Conservation (phyloP, 768 basidiomycete genomes). For the Phanerochaete sordida region DNA sequence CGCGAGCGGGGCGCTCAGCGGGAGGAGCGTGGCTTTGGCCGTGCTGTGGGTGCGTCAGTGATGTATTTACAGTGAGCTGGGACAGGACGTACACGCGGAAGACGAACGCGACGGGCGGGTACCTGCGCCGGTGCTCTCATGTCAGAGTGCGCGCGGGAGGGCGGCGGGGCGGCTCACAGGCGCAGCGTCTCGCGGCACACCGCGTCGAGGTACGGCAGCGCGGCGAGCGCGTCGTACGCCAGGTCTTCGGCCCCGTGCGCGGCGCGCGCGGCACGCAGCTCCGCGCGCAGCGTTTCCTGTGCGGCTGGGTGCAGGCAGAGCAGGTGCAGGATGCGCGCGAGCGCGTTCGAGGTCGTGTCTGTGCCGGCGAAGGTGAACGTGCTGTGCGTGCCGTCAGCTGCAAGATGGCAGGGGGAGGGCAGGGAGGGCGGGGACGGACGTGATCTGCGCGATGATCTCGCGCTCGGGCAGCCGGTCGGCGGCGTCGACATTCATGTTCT, state of each 20-base stretch:
- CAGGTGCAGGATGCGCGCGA: conserved; percentile 25
- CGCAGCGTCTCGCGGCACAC: conserved; percentile 24
- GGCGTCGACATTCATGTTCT: conserved; percentile 17
- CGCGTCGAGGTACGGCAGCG: conserved; percentile 27
- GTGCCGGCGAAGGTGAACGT: conserved; percentile 22
- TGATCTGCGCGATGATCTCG: conserved; percentile 24
- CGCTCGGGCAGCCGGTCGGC: conserved; percentile 23
- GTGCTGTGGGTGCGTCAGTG: neutral
- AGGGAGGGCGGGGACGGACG: conserved; percentile 13
- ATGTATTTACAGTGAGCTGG: neutral
- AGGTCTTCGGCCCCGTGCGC: conserved; percentile 10
- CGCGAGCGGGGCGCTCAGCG: conserved; percentile 36
- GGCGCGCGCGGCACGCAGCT: conserved; percentile 17
- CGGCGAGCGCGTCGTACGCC: conserved; percentile 21
- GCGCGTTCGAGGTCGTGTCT: conserved; percentile 28
- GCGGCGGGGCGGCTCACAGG: conserved; percentile 14
- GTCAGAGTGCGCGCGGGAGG: neutral
- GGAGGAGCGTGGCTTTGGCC: conserved; percentile 32
- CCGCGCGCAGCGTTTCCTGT: conserved; percentile 25
- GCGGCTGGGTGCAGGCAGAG: conserved; percentile 22
- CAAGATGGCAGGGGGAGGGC: neutral
- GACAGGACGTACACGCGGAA: conserved; percentile 13
- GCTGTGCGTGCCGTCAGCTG: too few relatives aligned
- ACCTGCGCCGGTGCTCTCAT: conserved; percentile 13
- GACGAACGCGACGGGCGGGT: conserved; percentile 45